Base-by-base conservation (phyloP, 129 eudicot genomes). In the Solidago caesia region DNA sequence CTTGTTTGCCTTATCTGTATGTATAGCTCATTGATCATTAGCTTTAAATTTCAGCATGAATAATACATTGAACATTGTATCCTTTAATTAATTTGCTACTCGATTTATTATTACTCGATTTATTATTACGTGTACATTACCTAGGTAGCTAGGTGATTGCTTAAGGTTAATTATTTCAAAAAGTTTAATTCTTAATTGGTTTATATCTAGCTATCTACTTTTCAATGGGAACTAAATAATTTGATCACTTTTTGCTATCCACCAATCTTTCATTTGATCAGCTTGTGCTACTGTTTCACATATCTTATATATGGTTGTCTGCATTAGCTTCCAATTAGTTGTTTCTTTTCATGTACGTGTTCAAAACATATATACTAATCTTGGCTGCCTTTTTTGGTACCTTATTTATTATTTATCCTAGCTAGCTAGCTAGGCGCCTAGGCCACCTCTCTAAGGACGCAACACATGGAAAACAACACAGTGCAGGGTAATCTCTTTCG, bases 231-330 rank as follows among this genome's bases (percentile, higher is more conserved):
- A 64, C 68, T 27, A 46, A 68, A 58, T 76, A 47, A 58, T 68
- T 45, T 68, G 69, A 16, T 58, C 75, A 47, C 63, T 51, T 59
- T 59, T 66, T 42, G 27, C 55, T 46, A 75, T 75, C 78, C 13
- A 29, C 71, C 70, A 62, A 48, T 33, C 33, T 46, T 49, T 25
- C 12, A 66, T n/a, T 44, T 41, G 59, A 55, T 67, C 70, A 15
- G n/a, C 64, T 58, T 57, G 59, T 60, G 81, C 49, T 16, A 61
- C 33, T 46, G 29, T 8, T 68, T 12, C 33, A 68, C 68, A 69
- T 33, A 68, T 51, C 51, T 67, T 68, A 33, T 33, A 29, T 45
- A 76, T 76, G 68, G 68, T 43, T 76, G 70, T 68, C 69, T 77
- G 63, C 63, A 68, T 42, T 60, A 68, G 16, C 48, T 42, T 68